Base-by-base conservation (phyloP, 176 grass and related monocot genomes). In the Tuctoria greenei region DNA sequence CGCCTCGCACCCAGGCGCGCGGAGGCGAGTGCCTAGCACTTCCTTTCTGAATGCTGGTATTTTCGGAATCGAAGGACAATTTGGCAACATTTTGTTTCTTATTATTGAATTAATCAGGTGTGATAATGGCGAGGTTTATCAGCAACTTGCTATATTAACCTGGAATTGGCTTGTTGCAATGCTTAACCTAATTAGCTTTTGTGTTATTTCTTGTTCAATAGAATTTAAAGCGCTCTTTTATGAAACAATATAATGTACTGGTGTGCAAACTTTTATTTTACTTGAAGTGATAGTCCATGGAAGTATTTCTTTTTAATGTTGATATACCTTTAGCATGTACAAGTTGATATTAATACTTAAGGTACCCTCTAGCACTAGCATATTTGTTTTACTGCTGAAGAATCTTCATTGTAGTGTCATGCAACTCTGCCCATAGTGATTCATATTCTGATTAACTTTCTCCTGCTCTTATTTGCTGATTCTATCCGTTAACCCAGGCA, bases 401-500 rank as follows among this genome's bases (percentile, higher is more conserved):
- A 58, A 58, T 58, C 28, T 16, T 34, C 39, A 26, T 59, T 78
- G 45, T 43, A n/a, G 13, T 63, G 37, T 69, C 64, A 73, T 5
- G 17, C 25, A 2, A 46, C 74, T 31, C 43, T 21, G 12, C 69
- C 69, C 59, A n/a, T 38, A 77, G 13, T 10, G 47, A 26, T 60
- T 51, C 41, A 66, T 77, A 49, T 45, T 79, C 47, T 49, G 49
- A 40, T 72, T 63, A 47, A 28, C 20, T 38, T 66, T 56, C 62
- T 77, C 34, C 39, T 76, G 44, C n/a, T 51, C 16, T 55, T 43
- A 82, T 67, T 73, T 39, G 41, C 40, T 72, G 41, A 83, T 66
- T 8, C 56, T 66, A 15, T 87, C 28, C 76, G 75, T 83, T 75
- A 83, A 83, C 80, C 21, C 65, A 94, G 91, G 91, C 47, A 52